Conservation (phyloP, 139 green algal species). For the Auxenochlorella protothecoides region DNA sequence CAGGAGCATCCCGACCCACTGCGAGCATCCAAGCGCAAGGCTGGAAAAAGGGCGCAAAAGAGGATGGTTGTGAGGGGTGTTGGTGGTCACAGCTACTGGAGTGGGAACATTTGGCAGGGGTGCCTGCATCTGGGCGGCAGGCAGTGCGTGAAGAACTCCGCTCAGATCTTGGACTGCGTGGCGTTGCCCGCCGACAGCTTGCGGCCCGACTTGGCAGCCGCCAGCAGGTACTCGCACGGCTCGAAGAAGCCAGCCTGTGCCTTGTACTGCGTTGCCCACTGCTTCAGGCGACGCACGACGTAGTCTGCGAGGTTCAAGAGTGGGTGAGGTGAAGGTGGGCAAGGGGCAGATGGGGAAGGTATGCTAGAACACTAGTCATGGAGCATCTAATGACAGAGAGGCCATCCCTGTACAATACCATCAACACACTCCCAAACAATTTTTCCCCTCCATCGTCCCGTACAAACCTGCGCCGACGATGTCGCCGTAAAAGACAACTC, state of each 20-base stretch:
- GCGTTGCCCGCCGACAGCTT: constrained; percentile 35
- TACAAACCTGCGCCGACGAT: constrained; percentile 53
- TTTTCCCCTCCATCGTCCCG: constrained; percentile 2
- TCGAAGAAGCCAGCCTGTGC: constrained; percentile 66
- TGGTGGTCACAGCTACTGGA: too few relatives aligned
- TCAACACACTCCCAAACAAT: background rate
- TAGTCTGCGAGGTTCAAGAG: constrained; percentile 3
- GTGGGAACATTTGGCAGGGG: too few relatives aligned
- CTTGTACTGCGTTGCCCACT: constrained; percentile 26
- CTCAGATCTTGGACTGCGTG: background rate
- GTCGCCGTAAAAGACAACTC: constrained; percentile 87
- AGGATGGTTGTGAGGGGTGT: too few relatives aligned
- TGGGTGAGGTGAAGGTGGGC: background rate
- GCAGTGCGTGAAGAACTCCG: too few relatives aligned
- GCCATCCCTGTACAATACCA: background rate
- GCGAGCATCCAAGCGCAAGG: too few relatives aligned
- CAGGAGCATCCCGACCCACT: too few relatives aligned
- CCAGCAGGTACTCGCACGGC: constrained; percentile 72
- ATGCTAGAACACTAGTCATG: background rate
- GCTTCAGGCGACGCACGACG: constrained; percentile 17
- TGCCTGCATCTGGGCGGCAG: too few relatives aligned
- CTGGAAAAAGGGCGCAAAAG: too few relatives aligned
- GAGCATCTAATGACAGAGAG: background rate
- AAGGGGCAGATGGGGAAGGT: background rate
- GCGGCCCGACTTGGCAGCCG: constrained; percentile 30